phyloP scores from a whole-genome alignment of 1,139 yeast species.

The Magnusiomyces magnusii region DNA sequence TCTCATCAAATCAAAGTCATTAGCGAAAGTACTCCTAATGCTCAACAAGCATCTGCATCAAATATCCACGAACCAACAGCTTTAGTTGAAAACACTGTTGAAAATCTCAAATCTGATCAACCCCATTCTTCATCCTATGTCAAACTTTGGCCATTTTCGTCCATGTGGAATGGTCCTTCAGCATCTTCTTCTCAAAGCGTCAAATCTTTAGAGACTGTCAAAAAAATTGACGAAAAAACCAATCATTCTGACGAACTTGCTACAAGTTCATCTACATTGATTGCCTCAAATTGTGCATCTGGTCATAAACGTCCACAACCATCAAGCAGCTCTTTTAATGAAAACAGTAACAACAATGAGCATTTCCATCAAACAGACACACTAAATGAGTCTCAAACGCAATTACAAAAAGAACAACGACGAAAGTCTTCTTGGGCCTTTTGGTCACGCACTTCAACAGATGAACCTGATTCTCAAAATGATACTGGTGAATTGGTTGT shows the following conservation, averaged over 20 bases:
- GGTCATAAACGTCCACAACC: neutral
- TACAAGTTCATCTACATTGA: neutral
- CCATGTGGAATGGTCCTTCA: neutral
- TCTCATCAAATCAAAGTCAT: neutral
- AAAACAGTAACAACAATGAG: neutral
- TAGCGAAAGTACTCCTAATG: neutral
- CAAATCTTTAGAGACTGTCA: neutral
- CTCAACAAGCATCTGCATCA: neutral
- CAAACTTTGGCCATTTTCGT: neutral
- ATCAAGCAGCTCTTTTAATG: neutral
- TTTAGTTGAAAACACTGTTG: neutral
- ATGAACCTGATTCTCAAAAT: neutral
- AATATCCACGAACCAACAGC: neutral
- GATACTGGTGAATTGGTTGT: slow-evolving; percentile 34
- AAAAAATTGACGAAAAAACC: neutral
- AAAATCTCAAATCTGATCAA: neutral
- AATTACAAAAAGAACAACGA: neutral
- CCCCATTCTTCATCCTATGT: neutral
- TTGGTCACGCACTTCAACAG: slow-evolving; percentile 23
- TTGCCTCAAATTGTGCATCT: neutral
- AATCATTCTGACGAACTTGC: neutral
- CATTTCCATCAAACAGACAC: neutral
- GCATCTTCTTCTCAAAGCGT: neutral
- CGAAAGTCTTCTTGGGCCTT: slow-evolving; percentile 29
- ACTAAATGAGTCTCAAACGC: neutral